phyloP scores from a whole-genome alignment of 2,329 filamentous ascomycete species.

The Ceratocystiopsis sp. region DNA sequence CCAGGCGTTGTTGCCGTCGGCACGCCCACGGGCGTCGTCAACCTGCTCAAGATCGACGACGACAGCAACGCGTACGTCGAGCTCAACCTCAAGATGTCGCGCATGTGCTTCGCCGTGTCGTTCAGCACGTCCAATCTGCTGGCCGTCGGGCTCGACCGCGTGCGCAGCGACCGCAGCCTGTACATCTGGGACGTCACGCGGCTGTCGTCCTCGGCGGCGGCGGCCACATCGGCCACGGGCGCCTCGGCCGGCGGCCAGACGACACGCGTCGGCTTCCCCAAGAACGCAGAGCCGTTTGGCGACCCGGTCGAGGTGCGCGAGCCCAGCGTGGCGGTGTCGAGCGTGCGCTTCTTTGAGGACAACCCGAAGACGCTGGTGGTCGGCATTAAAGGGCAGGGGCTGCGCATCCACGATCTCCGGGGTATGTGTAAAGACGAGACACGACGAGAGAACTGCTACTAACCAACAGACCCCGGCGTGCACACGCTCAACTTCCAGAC shows the following conservation, averaged over 20 bases:
- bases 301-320: conserved; percentile 43
- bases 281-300: conserved; percentile 29
- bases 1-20: conserved; percentile 57
- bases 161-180: conserved; percentile 65
- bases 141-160: conserved; percentile 64
- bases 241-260: conserved; percentile 8
- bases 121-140: conserved; percentile 58
- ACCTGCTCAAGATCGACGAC: conserved; percentile 56
- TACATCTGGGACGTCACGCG: conserved; percentile 68
- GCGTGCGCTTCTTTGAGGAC: conserved; percentile 65
- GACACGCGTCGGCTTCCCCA: conserved; percentile 26
- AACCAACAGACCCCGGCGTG: conserved; percentile 3
- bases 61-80: conserved; percentile 47
- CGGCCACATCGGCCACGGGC: conserved; percentile 12
- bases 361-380: conserved; percentile 60
- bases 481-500: conserved; percentile 39
- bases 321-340: conserved; percentile 58
- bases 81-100: conserved; percentile 55
- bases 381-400: conserved; percentile 57
- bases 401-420: conserved; percentile 64
- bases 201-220: conserved; percentile 23
- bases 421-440: conserved; percentile 26
- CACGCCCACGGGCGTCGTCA: conserved; percentile 57
- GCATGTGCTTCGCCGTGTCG: conserved; percentile 66
- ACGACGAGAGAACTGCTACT: background rate